These are phyloP conservation scores for Gossypium trilobum DNA, from an alignment of 441 rosid species.

Conservation along the genomic window DNA sequence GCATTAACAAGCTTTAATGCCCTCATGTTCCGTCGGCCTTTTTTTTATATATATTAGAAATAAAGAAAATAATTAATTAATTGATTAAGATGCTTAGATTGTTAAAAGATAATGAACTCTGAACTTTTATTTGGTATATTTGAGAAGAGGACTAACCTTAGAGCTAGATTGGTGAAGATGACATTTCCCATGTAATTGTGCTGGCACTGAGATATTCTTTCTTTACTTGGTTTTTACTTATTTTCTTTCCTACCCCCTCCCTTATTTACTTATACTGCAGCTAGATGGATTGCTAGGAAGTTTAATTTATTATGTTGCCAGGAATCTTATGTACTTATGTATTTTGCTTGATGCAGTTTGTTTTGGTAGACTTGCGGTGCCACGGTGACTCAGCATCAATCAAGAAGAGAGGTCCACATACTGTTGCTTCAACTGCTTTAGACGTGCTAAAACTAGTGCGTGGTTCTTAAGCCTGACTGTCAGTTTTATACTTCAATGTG, in stretches of 20 bases:
- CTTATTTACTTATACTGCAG: neutral
- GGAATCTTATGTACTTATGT: constrained; percentile 1
- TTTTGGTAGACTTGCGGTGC: constrained; percentile 80
- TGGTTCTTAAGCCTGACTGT: constrained; percentile 11
- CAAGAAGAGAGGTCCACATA: constrained; percentile 62
- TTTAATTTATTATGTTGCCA: neutral
- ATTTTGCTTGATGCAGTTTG: constrained; percentile 44
- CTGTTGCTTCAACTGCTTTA: constrained; percentile 75
- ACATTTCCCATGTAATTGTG: neutral
- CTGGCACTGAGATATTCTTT: neutral
- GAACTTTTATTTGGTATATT: neutral
- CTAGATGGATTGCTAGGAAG: neutral
- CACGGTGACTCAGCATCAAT: constrained; percentile 85
- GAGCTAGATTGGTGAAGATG: neutral
- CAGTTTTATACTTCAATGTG: constrained; percentile 13
- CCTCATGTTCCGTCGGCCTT: neutral
- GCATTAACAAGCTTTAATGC: neutral
- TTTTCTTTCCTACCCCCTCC: neutral
- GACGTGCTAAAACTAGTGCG: constrained; percentile 82
- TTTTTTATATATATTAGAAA: neutral
- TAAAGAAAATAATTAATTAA: neutral
- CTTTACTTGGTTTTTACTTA: neutral
- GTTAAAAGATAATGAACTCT: neutral
- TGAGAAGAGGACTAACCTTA: neutral
- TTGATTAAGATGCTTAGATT: neutral